Evolutionary conservation across 805 yeast genomes (phyloP).

Genomic region (Ogataea paradorogensis): DNA sequence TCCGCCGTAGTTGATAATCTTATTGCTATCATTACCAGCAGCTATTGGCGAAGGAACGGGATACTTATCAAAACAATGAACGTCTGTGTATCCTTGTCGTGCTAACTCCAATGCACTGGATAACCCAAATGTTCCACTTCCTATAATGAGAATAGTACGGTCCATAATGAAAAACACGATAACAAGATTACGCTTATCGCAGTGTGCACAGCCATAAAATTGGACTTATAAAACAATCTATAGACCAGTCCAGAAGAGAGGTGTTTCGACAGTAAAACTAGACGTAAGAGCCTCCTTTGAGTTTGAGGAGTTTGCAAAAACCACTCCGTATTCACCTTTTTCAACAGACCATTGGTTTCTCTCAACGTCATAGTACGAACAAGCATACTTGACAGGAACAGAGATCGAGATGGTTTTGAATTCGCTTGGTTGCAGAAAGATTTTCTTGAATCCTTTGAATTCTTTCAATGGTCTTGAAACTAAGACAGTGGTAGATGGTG

Average conservation of each 20-base stretch:
- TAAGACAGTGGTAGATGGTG: constrained; percentile 36
- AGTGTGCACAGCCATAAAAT: neutral
- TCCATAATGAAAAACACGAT: neutral
- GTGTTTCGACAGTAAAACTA: neutral
- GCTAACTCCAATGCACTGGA: constrained; percentile 9
- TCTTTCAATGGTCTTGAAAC: constrained; percentile 53
- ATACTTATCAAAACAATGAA: constrained; percentile 8
- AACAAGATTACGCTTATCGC: neutral
- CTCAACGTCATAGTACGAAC: constrained; percentile 53
- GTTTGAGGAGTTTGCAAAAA: constrained; percentile 6
- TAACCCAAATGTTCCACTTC: constrained; percentile 12
- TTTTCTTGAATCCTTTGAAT: constrained; percentile 56
- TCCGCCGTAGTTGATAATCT: constrained; percentile 9
- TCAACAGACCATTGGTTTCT: constrained; percentile 49
- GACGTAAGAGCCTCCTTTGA: neutral
- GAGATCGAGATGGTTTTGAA: constrained; percentile 35
- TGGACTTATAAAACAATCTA: neutral
- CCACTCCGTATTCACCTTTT: constrained; percentile 36
- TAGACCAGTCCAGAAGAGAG: constrained; percentile 1
- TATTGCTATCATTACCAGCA: constrained; percentile 13
- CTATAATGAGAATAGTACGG: constrained; percentile 3
- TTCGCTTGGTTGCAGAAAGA: constrained; percentile 44
- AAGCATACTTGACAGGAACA: constrained; percentile 47
- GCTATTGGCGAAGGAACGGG: constrained; percentile 13
- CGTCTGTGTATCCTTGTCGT: constrained; percentile 3